A percentile compares a stretch with the other conserved stretches of the same genome.
phyloP scores from a whole-genome alignment of 768 basidiomycete species.

The Clitopilus hobsonii region DNA sequence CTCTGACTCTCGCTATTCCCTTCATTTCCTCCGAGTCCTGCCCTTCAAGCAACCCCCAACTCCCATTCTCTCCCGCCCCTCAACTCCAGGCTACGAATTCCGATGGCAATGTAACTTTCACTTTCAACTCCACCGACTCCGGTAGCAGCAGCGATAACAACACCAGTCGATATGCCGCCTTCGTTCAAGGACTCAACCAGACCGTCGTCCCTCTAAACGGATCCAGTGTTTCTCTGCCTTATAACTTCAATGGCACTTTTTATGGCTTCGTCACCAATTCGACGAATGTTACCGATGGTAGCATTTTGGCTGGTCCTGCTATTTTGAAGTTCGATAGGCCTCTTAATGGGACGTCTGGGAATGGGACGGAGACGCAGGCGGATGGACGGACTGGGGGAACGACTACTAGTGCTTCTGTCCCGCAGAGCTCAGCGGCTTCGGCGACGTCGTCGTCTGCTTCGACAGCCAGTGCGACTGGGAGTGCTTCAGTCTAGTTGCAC shows the following conservation, averaged over 20 bases:
- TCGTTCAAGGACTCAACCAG: conserved; percentile 33
- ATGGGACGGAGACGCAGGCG: background rate
- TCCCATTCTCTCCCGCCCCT: conserved; percentile 40
- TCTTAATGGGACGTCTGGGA: conserved; percentile 3
- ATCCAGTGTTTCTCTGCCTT: conserved; percentile 6
- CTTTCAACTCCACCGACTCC: conserved; percentile 8
- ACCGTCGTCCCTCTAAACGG: conserved; percentile 11
- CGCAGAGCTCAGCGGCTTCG: conserved; percentile 2
- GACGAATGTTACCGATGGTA: conserved; percentile 1
- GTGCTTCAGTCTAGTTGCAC: background rate
- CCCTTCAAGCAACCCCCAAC: conserved; percentile 38
- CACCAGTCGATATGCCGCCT: conserved; percentile 29
- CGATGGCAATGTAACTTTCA: conserved; percentile 20
- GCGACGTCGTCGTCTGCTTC: conserved; percentile 1
- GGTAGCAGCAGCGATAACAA: background rate
- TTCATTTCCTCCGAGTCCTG: conserved; percentile 46
- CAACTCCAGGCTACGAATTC: conserved; percentile 20
- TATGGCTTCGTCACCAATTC: conserved; percentile 9
- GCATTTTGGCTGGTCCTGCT: conserved; percentile 10
- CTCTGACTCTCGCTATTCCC: conserved; percentile 20
- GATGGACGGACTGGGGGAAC: background rate
- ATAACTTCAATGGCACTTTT: conserved; percentile 7
- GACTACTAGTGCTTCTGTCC: background rate
- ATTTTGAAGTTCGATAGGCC: conserved; percentile 5
- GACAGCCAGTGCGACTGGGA: background rate